These are phyloP conservation scores for Pleoardoris graminearum DNA, from an alignment of 2,329 filamentous ascomycete species.

Conservation along the genomic window DNA sequence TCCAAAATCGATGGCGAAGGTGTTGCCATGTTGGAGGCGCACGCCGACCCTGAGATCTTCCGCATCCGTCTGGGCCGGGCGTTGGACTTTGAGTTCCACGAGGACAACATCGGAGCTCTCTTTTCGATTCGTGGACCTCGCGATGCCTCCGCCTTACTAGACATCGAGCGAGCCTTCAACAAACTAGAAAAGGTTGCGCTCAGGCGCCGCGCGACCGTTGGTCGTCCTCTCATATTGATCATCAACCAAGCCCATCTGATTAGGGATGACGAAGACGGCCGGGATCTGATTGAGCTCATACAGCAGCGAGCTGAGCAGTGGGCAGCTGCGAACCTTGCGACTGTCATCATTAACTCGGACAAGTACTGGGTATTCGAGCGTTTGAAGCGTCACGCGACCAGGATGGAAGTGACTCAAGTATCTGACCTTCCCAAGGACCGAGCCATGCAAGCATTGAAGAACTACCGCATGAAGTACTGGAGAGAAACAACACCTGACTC, in stretches of 20 bases:
- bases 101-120: conserved; percentile 95
- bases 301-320: conserved; percentile 96
- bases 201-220: conserved; percentile 62
- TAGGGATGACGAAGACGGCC: conserved; percentile 88
- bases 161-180: conserved; percentile 96
- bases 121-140: conserved; percentile 93
- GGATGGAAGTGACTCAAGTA: conserved; percentile 91
- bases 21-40: conserved; percentile 93
- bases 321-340: conserved; percentile 89
- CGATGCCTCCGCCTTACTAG: conserved; percentile 87
- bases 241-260: conserved; percentile 93
- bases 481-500: conserved; percentile 59
- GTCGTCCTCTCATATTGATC: conserved; percentile 81
- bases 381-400: conserved; percentile 85
- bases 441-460: conserved; percentile 74
- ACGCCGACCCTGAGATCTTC: conserved; percentile 93
- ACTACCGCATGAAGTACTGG: conserved; percentile 81
- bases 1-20: conserved; percentile 86
- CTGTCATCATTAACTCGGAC: conserved; percentile 92
- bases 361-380: conserved; percentile 99
- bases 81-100: conserved; percentile 93
- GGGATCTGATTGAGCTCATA: conserved; percentile 87
- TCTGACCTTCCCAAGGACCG: conserved; percentile 77
- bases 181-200: conserved; percentile 96
- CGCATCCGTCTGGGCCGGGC: conserved; percentile 90